Evolutionary conservation across 768 basidiomycete species (phyloP), one percentile per base, ranked within the genome.

Genomic region (Rhodotorula paludigena): DNA sequence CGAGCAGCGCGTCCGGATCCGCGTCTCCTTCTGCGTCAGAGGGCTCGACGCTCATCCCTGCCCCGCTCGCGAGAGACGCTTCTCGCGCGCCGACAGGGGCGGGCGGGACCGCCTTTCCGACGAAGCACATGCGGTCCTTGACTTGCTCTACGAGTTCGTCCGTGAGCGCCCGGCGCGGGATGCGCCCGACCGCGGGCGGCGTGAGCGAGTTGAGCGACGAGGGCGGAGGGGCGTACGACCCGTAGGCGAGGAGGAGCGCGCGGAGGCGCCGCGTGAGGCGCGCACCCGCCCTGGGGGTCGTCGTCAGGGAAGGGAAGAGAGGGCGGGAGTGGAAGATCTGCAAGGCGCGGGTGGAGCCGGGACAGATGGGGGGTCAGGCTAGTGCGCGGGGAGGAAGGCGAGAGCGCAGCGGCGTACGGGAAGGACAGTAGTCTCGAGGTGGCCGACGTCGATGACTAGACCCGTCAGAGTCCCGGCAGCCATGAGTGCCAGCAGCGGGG

Each of bases 261-360:
- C 88, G 85, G 30, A 98, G 82, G 71, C 92, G 92, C 16, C 83
- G 83, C 4, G 88, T 86, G 35, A 93, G 81, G n/a, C 85, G 83
- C 9, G 83, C 79, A n/a, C 94, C 93, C 18, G 93, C 93, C 23
- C 90, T 79, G 10, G 94, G 90, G 3, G 92, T 92, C 6, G 91
- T 88, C 73, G 84, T 84, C 14, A 96, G 81, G 56, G 87, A 85
- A 23, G 89, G 85, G 75, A 85, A 96, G 52, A 98, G 80, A 0
- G 94, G 94, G 45, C 94, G 82, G 10, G 92, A 87, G 38, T 89
- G 86, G 74, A 87, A 94, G 72, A 97, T 90, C 94, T 98, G 74
- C 12, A 10, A 2, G 12, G 36, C 1, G 21, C 45, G 11, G 9
- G 12, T 35, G 18, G 20, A 21, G 39, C 48, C 18, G 44, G 56